phyloP scores from a whole-genome alignment of 495 filamentous ascomycete genomes.

The Penicillium steckii region DNA sequence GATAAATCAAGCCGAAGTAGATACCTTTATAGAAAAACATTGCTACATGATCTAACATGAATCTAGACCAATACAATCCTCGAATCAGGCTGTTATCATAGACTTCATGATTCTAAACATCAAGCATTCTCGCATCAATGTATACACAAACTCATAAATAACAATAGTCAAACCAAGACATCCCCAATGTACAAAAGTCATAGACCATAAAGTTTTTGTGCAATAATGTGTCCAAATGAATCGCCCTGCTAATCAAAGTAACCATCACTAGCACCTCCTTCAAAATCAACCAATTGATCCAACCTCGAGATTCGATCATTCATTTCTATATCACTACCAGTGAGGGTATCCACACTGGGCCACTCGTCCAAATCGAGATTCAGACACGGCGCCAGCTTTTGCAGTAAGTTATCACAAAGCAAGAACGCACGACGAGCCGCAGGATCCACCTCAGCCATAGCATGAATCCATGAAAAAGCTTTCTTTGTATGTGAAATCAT shows the following conservation, averaged over 20 bases:
- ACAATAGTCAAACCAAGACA: too few species aligned
- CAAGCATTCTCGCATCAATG: too few species aligned
- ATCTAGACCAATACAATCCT: too few species aligned
- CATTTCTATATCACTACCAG: not conserved
- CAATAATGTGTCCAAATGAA: too few species aligned
- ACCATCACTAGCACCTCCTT: not conserved
- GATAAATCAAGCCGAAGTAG: too few species aligned
- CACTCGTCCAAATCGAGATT: slow-evolving; percentile 31
- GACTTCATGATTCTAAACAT: too few species aligned
- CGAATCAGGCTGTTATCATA: too few species aligned
- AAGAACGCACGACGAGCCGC: slow-evolving; percentile 50
- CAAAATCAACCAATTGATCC: slow-evolving; percentile 7
- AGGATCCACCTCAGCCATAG: slow-evolving; percentile 41
- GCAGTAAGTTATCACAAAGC: slow-evolving; percentile 33
- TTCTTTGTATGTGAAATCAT: slow-evolving; percentile 47
- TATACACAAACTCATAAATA: too few species aligned
- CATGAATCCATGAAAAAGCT: slow-evolving; percentile 47
- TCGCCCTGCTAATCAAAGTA: slow-evolving; percentile 1
- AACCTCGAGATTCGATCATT: slow-evolving; percentile 10
- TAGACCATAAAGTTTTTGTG: too few species aligned
- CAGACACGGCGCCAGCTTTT: slow-evolving; percentile 27
- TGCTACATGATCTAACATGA: too few species aligned
- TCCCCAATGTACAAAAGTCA: too few species aligned
- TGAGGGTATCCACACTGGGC: slow-evolving; percentile 17
- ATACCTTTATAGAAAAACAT: too few species aligned